Evolutionary conservation across 129 eudicot species (phyloP).

Genomic region (Chrysanthemum seticuspe): DNA sequence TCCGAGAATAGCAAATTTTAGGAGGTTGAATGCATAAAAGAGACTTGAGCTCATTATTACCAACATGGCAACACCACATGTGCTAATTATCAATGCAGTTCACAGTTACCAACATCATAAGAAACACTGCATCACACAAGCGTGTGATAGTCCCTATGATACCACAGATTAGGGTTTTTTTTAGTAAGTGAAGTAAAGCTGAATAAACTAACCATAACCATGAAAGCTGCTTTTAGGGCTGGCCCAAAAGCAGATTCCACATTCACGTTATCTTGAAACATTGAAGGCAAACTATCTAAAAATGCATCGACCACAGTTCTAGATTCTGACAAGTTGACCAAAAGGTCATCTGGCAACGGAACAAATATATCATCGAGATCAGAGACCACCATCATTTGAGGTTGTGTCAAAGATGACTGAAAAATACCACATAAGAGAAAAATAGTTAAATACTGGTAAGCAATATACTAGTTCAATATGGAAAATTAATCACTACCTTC

Average conservation of each 20-base stretch:
- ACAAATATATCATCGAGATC: conserved; percentile 91
- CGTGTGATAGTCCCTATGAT: background rate
- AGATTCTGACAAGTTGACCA: conserved; percentile 92
- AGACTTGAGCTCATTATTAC: background rate
- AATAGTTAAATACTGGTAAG: conserved; percentile 14
- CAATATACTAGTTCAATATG: conserved; percentile 1
- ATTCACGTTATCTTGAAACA: conserved; percentile 81
- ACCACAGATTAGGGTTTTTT: background rate
- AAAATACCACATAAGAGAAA: conserved; percentile 26
- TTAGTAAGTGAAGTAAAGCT: background rate
- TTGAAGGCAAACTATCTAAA: conserved; percentile 79
- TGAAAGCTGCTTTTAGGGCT: conserved; percentile 84
- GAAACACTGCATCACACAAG: conserved; percentile 6
- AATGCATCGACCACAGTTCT: conserved; percentile 84
- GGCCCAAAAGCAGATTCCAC: conserved; percentile 99
- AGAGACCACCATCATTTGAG: conserved; percentile 96
- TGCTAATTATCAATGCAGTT: background rate
- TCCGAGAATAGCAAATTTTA: background rate
- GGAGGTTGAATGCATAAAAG: background rate
- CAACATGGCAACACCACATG: background rate
- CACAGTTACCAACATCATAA: conserved; percentile 7
- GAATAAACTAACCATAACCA: conserved; percentile 74
- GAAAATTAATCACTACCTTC: conserved; percentile 54
- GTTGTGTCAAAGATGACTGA: conserved; percentile 87
- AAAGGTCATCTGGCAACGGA: conserved; percentile 95